phyloP scores from a whole-genome alignment of 805 yeast species.

The Isabelozyma rhagii region DNA sequence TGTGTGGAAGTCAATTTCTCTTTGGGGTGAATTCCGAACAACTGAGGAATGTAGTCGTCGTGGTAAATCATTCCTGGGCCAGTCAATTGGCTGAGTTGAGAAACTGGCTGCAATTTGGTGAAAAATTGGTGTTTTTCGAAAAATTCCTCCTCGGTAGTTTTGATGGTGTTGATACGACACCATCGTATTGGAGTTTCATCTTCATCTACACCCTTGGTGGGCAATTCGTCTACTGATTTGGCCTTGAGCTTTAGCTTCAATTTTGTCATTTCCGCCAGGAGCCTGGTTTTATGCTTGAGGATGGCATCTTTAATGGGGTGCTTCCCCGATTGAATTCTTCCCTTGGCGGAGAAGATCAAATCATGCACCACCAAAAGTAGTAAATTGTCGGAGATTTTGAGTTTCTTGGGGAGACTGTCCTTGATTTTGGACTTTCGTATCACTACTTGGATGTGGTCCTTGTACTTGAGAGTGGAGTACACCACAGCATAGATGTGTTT shows the following conservation, averaged over 20 bases:
- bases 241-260: conserved; percentile 73
- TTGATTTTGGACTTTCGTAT: conserved; percentile 68
- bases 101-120: conserved; percentile 44
- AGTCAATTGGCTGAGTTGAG: conserved; percentile 30
- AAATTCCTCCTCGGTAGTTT: conserved; percentile 38
- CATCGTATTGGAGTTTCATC: conserved; percentile 76
- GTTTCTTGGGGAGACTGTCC: conserved; percentile 37
- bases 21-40: conserved; percentile 79
- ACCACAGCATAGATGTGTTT: conserved; percentile 86
- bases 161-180: conserved; percentile 72
- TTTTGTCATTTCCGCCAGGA: conserved; percentile 78
- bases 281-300: conserved; percentile 71
- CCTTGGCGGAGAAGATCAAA: conserved; percentile 66
- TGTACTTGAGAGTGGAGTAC: conserved; percentile 70
- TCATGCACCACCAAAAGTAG: conserved; percentile 77
- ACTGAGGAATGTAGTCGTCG: conserved; percentile 70
- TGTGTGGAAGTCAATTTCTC: conserved; percentile 67
- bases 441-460: conserved; percentile 58
- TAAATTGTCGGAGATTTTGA: conserved; percentile 48
- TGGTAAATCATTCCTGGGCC: conserved; percentile 59
- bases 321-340: conserved; percentile 86
- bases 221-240: conserved; percentile 46
- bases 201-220: conserved; percentile 25
- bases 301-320: conserved; percentile 82
- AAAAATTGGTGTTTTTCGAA: conserved; percentile 36